Conservation (phyloP, 306 rosid genomes). For the Inga oerstediana region DNA sequence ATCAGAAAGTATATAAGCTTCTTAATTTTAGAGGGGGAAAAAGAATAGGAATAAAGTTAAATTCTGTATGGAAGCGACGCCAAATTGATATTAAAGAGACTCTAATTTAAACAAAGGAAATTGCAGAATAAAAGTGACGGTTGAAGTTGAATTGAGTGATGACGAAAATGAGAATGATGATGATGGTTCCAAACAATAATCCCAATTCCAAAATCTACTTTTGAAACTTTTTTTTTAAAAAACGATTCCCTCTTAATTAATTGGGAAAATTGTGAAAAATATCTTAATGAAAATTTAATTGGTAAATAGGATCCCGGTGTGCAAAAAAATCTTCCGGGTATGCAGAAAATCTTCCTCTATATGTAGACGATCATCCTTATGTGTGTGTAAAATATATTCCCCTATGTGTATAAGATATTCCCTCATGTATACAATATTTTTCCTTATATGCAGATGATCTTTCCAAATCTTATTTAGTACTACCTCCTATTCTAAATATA, state of each 20-base stretch:
- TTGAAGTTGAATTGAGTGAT: neutral
- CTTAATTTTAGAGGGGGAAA: neutral
- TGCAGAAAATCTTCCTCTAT: no score
- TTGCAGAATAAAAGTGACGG: neutral
- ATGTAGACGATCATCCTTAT: no score
- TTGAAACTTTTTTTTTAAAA: constrained; percentile 15
- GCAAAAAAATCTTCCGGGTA: no score
- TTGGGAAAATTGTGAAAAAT: no score
- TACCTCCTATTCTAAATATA: no score
- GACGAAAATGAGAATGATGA: constrained; percentile 13
- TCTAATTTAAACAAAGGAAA: neutral
- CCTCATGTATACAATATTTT: no score
- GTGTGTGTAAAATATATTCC: no score
- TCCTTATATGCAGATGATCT: no score
- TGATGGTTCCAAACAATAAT: constrained; percentile 35
- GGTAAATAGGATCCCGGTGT: no score
- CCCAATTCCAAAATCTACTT: neutral
- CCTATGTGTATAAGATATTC: no score
- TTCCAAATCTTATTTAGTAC: no score
- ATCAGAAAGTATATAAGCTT: constrained; percentile 12
- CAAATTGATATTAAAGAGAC: neutral
- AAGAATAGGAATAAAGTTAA: constrained; percentile 10
- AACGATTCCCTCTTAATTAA: constrained; percentile 32
- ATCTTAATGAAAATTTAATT: no score
- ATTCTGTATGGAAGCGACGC: neutral